Conservation (phyloP, 192 early-diverging fungal genomes). For the Backusella sp. region DNA sequence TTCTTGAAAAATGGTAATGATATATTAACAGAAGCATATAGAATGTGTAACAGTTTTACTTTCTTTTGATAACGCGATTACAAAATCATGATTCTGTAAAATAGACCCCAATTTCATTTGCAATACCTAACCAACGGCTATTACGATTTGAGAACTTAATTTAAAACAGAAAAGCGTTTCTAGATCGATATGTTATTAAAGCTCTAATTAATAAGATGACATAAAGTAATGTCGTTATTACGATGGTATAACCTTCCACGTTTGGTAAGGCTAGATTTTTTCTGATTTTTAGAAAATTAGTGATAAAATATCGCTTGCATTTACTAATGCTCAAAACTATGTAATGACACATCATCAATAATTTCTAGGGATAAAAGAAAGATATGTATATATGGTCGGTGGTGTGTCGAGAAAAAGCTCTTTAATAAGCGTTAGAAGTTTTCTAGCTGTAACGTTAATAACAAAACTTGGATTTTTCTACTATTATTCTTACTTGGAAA, state of each 20-base stretch:
- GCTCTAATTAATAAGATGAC: not conserved
- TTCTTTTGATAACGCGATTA: not conserved
- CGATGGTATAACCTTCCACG: not conserved
- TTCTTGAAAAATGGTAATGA: not conserved
- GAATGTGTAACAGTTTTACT: not conserved
- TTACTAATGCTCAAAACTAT: too few relatives aligned
- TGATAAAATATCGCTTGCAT: not conserved
- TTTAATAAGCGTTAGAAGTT: too few relatives aligned
- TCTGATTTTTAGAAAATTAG: not conserved
- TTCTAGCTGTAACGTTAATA: too few relatives aligned
- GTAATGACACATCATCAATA: too few relatives aligned
- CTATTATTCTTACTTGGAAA: too few relatives aligned
- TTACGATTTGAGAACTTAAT: not conserved
- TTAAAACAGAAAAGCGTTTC: not conserved
- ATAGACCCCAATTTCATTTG: too few relatives aligned
- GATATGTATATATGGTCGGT: too few relatives aligned
- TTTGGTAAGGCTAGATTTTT: not conserved
- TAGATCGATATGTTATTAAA: not conserved
- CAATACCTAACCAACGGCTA: not conserved
- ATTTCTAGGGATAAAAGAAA: too few relatives aligned
- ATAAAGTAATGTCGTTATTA: not conserved
- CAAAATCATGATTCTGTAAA: not conserved
- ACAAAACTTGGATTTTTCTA: too few relatives aligned
- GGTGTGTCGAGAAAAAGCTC: too few relatives aligned
- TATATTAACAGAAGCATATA: not conserved